Evolutionary conservation across 2,329 filamentous ascomycete genomes (phyloP), one percentile per base, ranked within the genome.

Genomic region (Aspergillus amoenus): DNA sequence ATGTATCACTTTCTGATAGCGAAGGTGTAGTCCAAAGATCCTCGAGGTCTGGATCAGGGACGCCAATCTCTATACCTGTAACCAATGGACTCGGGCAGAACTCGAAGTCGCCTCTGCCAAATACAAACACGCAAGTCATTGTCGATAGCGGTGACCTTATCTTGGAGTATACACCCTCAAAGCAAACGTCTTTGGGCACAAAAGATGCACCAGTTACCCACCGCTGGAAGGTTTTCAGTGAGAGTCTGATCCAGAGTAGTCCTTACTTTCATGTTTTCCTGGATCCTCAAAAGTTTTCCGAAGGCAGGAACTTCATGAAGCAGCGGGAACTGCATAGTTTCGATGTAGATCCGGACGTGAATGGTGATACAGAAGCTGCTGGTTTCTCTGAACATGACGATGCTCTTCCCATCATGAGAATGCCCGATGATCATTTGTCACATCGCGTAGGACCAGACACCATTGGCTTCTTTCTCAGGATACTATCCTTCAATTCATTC

Each of bases 201-300:
- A 53, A 59, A 15, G 41, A 55, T 17, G 50, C 42, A 18, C 48
- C 22, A 12, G 22, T n/a, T 11, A 60, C 30, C 15, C 58, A 66
- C 57, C 61, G 62, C 22, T 77, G 76, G 68, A 68, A 68, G 52
- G 70, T 77, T 11, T 68, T 66, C 40, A 76, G 69, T 48, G 57
- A 65, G 4, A 60, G 61, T 39, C 62, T 78, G 13, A 68, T 62
- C 21, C 46, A 58, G 18, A 69, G 70, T 6, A 77, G 74, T 47
- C 67, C 68, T 5, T 79, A 78, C 43, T 78, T 78, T 50, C 59
- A 67, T 18, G 72, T 68, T 18, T 62, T 78, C 12, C 62, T 79
- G 15, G 75, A 78, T 37, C 71, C 74, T 2, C 62, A 69, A 13
- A 78, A 78, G 53, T 78, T 79, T 53, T 67, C 66, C 2, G 76